Evolutionary conservation across 768 basidiomycete species (phyloP), one percentile per base, ranked within the genome.

Genomic region (Podaxis carcinomalis): DNA sequence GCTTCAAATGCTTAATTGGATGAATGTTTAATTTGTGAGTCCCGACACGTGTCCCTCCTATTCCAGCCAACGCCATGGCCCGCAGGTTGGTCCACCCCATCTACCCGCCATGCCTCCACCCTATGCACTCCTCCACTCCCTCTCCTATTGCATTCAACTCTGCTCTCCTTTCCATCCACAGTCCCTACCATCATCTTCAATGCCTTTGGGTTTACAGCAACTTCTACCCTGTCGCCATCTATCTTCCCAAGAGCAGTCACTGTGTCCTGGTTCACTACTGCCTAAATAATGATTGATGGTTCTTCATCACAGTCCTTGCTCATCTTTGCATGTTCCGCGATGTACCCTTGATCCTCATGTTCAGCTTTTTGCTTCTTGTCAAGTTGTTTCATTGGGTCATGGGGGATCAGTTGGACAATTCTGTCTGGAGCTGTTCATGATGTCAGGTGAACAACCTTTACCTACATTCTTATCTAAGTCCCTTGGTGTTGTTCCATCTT

Each of bases 351-450:
- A 89, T 89, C 49, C 76, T 95, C 66, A 93, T 96, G 89, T 98
- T 98, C 70, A 89, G 90, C n/a, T 86, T 93, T 68, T 77, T 99
- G 10, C 83, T 98, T 13, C 95, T 97, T 65, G 83, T 97, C 66
- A 98, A 98, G 71, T 95, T 93, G 50, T 98, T 98, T 75, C 97
- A 99, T 71, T 99, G 97, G 97, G 82, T 99, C 36, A 86, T 95
- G 59, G 84, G 87, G 4, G 97, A 98, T 73, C 85, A 92, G 85
- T 96, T 96, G 67, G 70, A 70, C 57, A 16, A 2, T 44, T 47
- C 23, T 13, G 35, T 3, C 3, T 35, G 1, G 5, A 39, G 27
- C 16, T 19, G 51, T 21, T 19, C 23, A 21, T 23, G 36, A 53
- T 46, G 13, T 62, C 19, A 40, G 25, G 16, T 60, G 60, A 59